These are phyloP conservation scores for Coprinellus aureogranulatus DNA, from an alignment of 768 basidiomycete genomes.

Conservation along the genomic window DNA sequence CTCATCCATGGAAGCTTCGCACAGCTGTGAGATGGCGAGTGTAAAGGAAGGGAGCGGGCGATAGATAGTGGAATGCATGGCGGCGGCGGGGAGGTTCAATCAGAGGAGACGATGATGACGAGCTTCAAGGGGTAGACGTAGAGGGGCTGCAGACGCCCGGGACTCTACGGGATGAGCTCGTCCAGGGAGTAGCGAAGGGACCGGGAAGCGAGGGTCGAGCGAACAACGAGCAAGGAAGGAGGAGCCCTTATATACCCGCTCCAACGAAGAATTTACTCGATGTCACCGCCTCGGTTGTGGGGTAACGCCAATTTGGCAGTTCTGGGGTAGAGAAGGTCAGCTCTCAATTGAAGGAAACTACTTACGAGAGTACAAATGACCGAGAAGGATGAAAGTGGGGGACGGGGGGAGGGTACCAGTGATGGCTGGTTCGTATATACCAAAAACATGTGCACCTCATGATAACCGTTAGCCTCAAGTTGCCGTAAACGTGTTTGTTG, in stretches of 20 bases:
- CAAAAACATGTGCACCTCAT: neutral
- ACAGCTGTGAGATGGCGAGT: neutral
- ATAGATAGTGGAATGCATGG: neutral
- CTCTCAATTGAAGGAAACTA: neutral
- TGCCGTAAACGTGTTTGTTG: no score
- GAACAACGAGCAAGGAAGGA: neutral
- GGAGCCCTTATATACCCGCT: neutral
- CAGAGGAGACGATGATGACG: neutral
- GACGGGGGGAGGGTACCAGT: neutral
- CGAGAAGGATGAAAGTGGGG: neutral
- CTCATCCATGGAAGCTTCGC: neutral
- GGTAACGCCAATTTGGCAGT: neutral
- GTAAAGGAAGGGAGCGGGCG: neutral
- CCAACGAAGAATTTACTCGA: neutral
- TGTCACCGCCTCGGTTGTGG: neutral
- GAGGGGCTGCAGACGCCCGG: no score
- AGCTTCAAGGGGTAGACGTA: no score
- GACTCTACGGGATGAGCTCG: no score
- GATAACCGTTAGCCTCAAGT: neutral
- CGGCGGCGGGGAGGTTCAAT: neutral
- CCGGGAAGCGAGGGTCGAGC: neutral
- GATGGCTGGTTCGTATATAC: constrained; percentile 2
- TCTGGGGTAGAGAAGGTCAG: neutral
- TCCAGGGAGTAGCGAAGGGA: neutral
- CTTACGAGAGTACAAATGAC: neutral